Evolutionary conservation across 495 filamentous ascomycete species (phyloP).

Genomic region (Penicillium argentinense): DNA sequence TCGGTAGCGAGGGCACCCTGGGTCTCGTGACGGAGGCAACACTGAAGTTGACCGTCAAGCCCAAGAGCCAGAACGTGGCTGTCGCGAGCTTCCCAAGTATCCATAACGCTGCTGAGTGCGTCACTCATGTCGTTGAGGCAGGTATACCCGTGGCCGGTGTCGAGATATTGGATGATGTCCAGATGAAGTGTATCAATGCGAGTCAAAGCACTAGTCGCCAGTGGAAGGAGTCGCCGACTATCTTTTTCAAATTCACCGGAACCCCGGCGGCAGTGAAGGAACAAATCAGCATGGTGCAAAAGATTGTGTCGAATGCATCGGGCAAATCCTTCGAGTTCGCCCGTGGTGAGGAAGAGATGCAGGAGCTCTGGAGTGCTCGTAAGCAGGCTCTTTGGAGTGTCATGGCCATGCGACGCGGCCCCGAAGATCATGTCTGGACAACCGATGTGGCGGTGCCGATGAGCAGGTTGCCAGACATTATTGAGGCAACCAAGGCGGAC

Average conservation of each 20-base stretch:
- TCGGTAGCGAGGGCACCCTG: slow-evolving; percentile 65
- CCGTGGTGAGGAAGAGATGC: slow-evolving; percentile 52
- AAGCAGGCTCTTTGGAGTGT: slow-evolving; percentile 62
- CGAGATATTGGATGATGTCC: slow-evolving; percentile 64
- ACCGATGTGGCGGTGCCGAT: slow-evolving; percentile 69
- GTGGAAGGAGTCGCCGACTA: slow-evolving; percentile 62
- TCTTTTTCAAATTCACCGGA: slow-evolving; percentile 69
- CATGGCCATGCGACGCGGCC: slow-evolving; percentile 54
- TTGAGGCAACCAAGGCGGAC: slow-evolving; percentile 61
- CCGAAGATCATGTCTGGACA: slow-evolving; percentile 62
- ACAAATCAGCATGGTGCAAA: slow-evolving; percentile 57
- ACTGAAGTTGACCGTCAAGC: slow-evolving; percentile 62
- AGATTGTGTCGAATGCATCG: slow-evolving; percentile 49
- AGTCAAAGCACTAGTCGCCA: slow-evolving; percentile 51
- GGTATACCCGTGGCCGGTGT: slow-evolving; percentile 64
- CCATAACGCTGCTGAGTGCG: slow-evolving; percentile 58
- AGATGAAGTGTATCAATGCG: slow-evolving; percentile 66
- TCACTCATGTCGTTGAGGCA: slow-evolving; percentile 58
- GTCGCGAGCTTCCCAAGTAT: slow-evolving; percentile 61
- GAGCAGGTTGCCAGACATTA: slow-evolving; percentile 59
- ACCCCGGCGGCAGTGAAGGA: slow-evolving; percentile 58
- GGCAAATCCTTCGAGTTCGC: slow-evolving; percentile 61
- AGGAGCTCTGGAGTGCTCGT: slow-evolving; percentile 61
- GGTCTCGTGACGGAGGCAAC: slow-evolving; percentile 65
- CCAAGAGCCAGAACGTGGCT: slow-evolving; percentile 60